phyloP scores from a whole-genome alignment of 2,329 filamentous ascomycete genomes.

The Juglanconis juglandina region DNA sequence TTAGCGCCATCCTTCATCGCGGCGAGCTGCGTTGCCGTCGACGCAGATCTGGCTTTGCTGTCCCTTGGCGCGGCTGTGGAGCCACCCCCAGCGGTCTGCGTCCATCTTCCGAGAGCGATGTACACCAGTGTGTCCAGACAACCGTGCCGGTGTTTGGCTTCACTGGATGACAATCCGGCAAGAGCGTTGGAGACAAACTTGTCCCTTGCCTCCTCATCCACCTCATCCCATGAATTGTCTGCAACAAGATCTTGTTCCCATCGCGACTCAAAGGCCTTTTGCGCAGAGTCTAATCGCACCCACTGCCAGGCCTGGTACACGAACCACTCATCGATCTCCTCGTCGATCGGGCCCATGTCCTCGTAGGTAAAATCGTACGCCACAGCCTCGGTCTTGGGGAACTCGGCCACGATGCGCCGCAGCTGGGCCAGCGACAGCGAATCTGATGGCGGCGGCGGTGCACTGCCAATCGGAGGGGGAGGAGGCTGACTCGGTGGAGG shows the following conservation, averaged over 20 bases:
- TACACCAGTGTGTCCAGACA: conserved; percentile 58
- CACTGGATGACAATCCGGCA: conserved; percentile 34
- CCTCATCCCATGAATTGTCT: conserved; percentile 63
- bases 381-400: conserved; percentile 64
- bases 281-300: conserved; percentile 70
- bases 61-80: conserved; percentile 34
- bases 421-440: conserved; percentile 75
- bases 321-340: conserved; percentile 98
- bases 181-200: conserved; percentile 58
- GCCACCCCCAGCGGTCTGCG: conserved; percentile 52
- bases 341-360: conserved; percentile 70
- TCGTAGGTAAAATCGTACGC: conserved; percentile 84
- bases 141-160: conserved; percentile 47
- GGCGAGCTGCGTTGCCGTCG: conserved; percentile 54
- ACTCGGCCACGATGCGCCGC: conserved; percentile 68
- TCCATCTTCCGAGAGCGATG: conserved; percentile 67
- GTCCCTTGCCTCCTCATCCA: conserved; percentile 51
- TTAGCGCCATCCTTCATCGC: conserved; percentile 55
- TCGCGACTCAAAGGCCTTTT: conserved; percentile 71
- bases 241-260: conserved; percentile 57
- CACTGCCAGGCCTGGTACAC: conserved; percentile 85
- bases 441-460: conserved; percentile 47
- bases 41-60: conserved; percentile 45
- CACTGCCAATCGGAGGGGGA: conserved; percentile 20
- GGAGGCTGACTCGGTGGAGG: conserved; percentile 23